Base-by-base conservation (phyloP, 768 basidiomycete genomes). In the Termitomyces sp. region DNA sequence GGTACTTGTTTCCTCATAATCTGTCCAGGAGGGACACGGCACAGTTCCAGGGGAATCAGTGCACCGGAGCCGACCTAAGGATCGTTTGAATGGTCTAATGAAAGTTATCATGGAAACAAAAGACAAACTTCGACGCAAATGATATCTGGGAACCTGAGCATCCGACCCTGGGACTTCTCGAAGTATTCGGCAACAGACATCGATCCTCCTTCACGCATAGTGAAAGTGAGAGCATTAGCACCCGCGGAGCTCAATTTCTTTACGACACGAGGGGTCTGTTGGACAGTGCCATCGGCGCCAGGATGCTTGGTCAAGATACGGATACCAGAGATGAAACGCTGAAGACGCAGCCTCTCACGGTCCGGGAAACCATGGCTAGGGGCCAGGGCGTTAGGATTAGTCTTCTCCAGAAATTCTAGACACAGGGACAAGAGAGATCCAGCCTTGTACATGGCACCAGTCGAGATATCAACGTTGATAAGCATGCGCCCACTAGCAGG, bases 1-100 rank as follows among this genome's bases (percentile, higher is more conserved):
- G 86, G 86, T 1, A 88, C 78, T 59, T 86, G 86, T 60, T 86
- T 87, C 43, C 84, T 75, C 82, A 86, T 86, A 53, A 87, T 83
- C 58, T 88, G 87, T 0, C 86, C 86, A 0, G 75, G 68, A 0
- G 78, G 75, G 4, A 88, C 82, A 0, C 63, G 67, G 65, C 87
- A 88, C 3, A 84, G 68, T 65, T 88, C 86, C 3, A 88, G 64
- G 0, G 87, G 87, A 17, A 87, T 73, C 21, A 84, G 61, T 5
- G 85, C 84, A 5, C 84, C 85, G 40, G 73, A 72, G 23, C 82
- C 81, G 33, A 87, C 79, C 86, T 87, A 49, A 15, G 11, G 14
- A 21, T 33, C 30, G 4, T 19, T 38, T 40, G 37, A 31, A 45
- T 54, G 30, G 55, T n/a, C 14, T 11, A 44, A 31, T 26, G 63